Base-by-base conservation (phyloP, 2,329 filamentous ascomycete species). In the Grosmannia clavigera region DNA sequence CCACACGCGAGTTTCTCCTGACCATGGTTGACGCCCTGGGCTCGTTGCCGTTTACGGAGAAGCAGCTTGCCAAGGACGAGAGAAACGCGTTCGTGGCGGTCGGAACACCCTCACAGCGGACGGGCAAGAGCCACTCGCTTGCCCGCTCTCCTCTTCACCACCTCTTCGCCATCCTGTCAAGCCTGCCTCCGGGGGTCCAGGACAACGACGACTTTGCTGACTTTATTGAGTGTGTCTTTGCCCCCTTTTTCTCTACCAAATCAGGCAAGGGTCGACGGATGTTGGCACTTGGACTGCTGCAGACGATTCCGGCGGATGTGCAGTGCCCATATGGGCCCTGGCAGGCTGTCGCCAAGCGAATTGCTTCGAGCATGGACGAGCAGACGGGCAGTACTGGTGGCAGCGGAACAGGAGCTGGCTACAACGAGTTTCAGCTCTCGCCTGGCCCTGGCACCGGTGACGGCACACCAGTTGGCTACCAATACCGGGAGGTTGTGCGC, bases 401-500 rank as follows among this genome's bases (percentile, higher is more conserved):
- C 25, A 16, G 22, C 10, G 46, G 14, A 7, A 25, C 25, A 19
- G 54, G 33, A 2, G 54, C 14, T 43, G 27, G 16, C 40, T 3
- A 56, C 27, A 29, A 43, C 29, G 58, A 57, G 43, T 59, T 60
- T 46, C 59, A 60, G 12, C 33, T 62, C 19, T 61, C 43, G 10
- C 59, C 63, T 6, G 33, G 55, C 2, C 46, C 53, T 1, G 53
- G 48, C 16, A 38, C 46, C n/a, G 59, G 51, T 22, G 51, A 66
- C 38, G 75, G 78, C 10, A 71, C 77, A 61, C 74, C 82, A 43
- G 70, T 85, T 59, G 82, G 86, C 16, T 81, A 83, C 12, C 85
- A 90, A 60, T 91, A 89, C 64, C 84, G 87, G 10, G 82, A 87
- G 58, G 74, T 87, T 29, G 78, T 85, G 19, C 84, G 81, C 22